A percentile compares a stretch with the other conserved stretches of the same genome.
Evolutionary conservation across 305 asterid species (phyloP).

Genomic region (Fraxinus ornus): DNA sequence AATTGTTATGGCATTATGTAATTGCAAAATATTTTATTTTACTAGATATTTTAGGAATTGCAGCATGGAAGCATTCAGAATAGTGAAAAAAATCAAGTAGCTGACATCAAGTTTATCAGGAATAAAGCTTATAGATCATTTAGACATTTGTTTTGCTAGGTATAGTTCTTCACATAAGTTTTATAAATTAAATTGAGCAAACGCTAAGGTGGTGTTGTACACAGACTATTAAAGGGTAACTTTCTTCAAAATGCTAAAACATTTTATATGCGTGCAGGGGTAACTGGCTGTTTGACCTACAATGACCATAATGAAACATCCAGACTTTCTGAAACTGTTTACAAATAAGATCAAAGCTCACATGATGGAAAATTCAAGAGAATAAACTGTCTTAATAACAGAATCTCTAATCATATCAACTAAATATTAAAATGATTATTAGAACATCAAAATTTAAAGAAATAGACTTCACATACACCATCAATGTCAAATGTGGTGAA

Average conservation of each 20-base stretch:
- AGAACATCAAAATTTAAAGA: background rate
- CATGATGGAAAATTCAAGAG: conserved; percentile 5
- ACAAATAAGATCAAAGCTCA: background rate
- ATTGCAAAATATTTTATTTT: background rate
- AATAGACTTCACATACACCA: conserved; percentile 51
- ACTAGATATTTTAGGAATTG: background rate
- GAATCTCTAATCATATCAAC: background rate
- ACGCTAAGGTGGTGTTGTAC: background rate
- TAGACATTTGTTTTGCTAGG: background rate
- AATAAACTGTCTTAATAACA: conserved; percentile 4
- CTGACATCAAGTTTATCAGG: background rate
- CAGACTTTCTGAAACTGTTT: background rate
- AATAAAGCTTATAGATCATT: background rate
- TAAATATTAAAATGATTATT: background rate
- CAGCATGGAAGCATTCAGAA: background rate
- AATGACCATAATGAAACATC: conserved; percentile 7
- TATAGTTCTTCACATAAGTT: background rate
- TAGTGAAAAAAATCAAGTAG: background rate
- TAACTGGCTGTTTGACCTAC: background rate
- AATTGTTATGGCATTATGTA: background rate
- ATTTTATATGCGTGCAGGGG: background rate
- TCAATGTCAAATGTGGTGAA: conserved; percentile 80
- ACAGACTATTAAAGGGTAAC: background rate
- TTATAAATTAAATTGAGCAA: background rate
- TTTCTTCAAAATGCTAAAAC: background rate